These are phyloP conservation scores for Huntiella moniliformis DNA, from an alignment of 2,329 filamentous ascomycete species.

Conservation along the genomic window DNA sequence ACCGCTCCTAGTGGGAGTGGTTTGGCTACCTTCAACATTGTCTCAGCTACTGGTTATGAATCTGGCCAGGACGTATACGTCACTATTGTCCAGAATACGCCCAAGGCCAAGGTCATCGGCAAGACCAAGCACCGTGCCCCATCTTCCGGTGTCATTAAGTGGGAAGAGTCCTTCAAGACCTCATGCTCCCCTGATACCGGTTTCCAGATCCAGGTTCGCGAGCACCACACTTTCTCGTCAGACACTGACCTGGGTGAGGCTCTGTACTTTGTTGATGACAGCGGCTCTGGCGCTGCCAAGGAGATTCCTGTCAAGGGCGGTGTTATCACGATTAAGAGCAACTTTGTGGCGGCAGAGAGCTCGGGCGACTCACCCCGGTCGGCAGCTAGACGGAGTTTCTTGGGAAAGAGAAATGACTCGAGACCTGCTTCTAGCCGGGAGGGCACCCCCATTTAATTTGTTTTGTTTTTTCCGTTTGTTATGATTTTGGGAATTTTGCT, in stretches of 20 bases:
- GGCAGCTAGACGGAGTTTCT: slow-evolving; percentile 32
- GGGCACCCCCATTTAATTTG: slow-evolving; percentile 16
- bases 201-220: slow-evolving; percentile 73
- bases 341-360: slow-evolving; percentile 33
- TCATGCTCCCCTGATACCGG: slow-evolving; percentile 62
- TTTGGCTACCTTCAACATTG: slow-evolving; percentile 59
- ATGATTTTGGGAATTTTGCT: background rate
- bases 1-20: slow-evolving; percentile 47
- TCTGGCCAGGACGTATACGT: slow-evolving; percentile 63
- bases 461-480: slow-evolving; percentile 1
- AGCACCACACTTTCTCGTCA: slow-evolving; percentile 66
- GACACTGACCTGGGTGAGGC: slow-evolving; percentile 73
- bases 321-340: slow-evolving; percentile 53
- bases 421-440: slow-evolving; percentile 24
- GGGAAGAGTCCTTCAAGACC: slow-evolving; percentile 63
- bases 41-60: slow-evolving; percentile 64
- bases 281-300: slow-evolving; percentile 48
- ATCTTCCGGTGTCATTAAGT: slow-evolving; percentile 43
- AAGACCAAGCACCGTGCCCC: slow-evolving; percentile 87
- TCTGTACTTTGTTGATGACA: slow-evolving; percentile 82
- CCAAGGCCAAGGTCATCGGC: slow-evolving; percentile 62
- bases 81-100: slow-evolving; percentile 43
- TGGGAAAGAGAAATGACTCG: slow-evolving; percentile 27
- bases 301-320: slow-evolving; percentile 55
- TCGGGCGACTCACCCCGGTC: slow-evolving; percentile 28